Percentiles rank a stretch among this genome's conserved stretches.
Evolutionary conservation across 2,329 filamentous ascomycete genomes (phyloP).

Genomic region (Alternaria solani): DNA sequence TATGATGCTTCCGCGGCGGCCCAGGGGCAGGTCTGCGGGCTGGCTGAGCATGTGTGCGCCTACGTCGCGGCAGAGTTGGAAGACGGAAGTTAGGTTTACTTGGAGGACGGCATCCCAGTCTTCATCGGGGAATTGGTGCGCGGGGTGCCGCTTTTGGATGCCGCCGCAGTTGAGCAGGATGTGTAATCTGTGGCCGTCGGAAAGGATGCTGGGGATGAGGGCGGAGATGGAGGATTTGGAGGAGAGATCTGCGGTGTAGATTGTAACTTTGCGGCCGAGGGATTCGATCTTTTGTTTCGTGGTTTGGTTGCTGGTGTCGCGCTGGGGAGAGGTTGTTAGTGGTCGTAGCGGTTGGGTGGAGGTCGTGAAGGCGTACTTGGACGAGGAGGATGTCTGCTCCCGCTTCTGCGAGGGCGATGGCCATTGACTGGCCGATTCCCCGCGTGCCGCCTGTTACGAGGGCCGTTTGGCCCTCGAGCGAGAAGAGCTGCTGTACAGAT

Average conservation of each 20-base stretch:
- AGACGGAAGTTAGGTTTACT: conserved; percentile 85
- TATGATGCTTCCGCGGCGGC: conserved; percentile 75
- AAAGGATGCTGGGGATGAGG: conserved; percentile 68
- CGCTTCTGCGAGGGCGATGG: conserved; percentile 59
- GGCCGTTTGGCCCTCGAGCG: conserved; percentile 59
- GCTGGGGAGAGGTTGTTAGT: conserved; percentile 47
- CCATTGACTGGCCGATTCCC: conserved; percentile 62
- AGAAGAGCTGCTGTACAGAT: conserved; percentile 55
- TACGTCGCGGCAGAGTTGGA: conserved; percentile 77
- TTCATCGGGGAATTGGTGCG: conserved; percentile 75
- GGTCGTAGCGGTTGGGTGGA: not conserved
- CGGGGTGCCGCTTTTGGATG: conserved; percentile 80
- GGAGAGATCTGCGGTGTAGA: conserved; percentile 76
- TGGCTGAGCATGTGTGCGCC: conserved; percentile 79
- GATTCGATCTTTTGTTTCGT: conserved; percentile 70
- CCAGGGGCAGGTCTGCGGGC: conserved; percentile 54
- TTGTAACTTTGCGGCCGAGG: conserved; percentile 70
- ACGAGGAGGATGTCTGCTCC: conserved; percentile 61
- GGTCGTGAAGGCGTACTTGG: conserved; percentile 48
- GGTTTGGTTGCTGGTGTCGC: conserved; percentile 61
- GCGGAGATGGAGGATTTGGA: conserved; percentile 66
- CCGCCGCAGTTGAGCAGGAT: conserved; percentile 88
- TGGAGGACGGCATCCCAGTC: conserved; percentile 86
- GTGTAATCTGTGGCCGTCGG: conserved; percentile 70
- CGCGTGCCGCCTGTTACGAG: conserved; percentile 60